Base-by-base conservation (phyloP, 495 filamentous ascomycete species). In the Jackrogersella multiformis region DNA sequence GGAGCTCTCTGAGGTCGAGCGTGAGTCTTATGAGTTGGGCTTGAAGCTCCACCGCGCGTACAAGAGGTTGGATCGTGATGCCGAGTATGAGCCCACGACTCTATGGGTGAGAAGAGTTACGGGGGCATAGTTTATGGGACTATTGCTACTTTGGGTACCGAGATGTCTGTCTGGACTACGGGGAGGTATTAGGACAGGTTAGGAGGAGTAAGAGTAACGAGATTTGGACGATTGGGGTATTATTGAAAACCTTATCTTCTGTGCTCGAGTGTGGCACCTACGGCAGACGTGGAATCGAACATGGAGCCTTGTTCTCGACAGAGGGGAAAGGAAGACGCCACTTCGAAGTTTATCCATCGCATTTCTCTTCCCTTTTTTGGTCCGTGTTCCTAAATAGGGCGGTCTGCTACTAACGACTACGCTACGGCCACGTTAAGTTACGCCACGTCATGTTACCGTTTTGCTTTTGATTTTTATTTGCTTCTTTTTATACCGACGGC, bases 11-110 rank as follows among this genome's bases (percentile, higher is more conserved):
- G 92, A 96, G 53, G 86, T 97, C 21, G 85, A 87, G 78, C 82
- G 87, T 60, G 88, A 95, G 76, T 88, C 93, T 72, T 92, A 97
- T 72, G 94, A 97, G 63, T 80, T 94, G 36, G 94, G 94, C 8
- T 73, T 98, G 70, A 92, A 88, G 78, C 75, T 97, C 39, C 87
- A 94, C 72, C 78, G 93, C 48, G 91, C 92, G 5, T 94, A 88
- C 78, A 94, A 92, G 76, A 84, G 90, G 59, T 79, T 84, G 42
- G 90, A 93, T 70, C 83, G 85, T 42, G 84, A 88, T 48, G 84
- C 80, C 3, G 79, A 77, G 13, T 90, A 85, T 57, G 88, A 91
- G 63, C 86, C 87, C 9, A 91, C 87, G 4, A 86, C 86, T 60
- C 76, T 97, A 15, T 98, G 94, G 94, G 88, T 98, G 42, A 83